These are phyloP conservation scores for Pseudozyma thailandica DNA, from an alignment of 1,284 basidiomycete genomes.

Conservation along the genomic window DNA sequence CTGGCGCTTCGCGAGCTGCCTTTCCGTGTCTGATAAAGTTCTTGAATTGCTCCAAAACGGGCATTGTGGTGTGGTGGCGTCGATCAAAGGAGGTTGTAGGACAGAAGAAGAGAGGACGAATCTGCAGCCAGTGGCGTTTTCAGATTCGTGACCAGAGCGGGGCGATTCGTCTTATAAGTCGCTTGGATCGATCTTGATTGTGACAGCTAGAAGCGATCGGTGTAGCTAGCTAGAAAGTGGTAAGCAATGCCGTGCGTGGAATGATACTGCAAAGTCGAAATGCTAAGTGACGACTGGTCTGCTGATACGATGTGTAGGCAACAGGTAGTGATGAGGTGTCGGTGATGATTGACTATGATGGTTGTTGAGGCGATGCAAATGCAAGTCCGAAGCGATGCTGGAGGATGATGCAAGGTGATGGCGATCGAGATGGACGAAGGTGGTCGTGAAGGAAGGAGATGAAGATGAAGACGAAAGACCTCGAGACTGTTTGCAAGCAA, in stretches of 20 bases:
- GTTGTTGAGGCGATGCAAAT: background rate
- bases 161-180: too few relatives aligned
- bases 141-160: too few relatives aligned
- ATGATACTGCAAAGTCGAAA: too few relatives aligned
- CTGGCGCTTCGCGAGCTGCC: conserved; percentile 39
- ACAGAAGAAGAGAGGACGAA: background rate
- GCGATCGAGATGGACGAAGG: conserved; percentile 7
- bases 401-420: background rate
- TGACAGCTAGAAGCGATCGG: too few relatives aligned
- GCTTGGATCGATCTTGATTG: too few relatives aligned
- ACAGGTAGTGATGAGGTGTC: background rate
- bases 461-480: conserved; percentile 10
- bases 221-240: too few relatives aligned
- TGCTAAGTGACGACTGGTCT: too few relatives aligned
- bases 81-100: background rate
- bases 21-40: conserved; percentile 65
- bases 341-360: conserved; percentile 3
- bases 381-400: background rate
- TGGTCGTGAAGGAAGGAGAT: conserved; percentile 28
- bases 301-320: too few relatives aligned
- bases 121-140: background rate
- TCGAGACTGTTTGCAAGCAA: conserved; percentile 4
- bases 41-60: conserved; percentile 60
- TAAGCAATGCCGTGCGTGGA: too few relatives aligned
- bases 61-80: conserved; percentile 28